Evolutionary conservation across 768 basidiomycete genomes (phyloP), one percentile per base, ranked within the genome.

Genomic region (Mrakia gelida): DNA sequence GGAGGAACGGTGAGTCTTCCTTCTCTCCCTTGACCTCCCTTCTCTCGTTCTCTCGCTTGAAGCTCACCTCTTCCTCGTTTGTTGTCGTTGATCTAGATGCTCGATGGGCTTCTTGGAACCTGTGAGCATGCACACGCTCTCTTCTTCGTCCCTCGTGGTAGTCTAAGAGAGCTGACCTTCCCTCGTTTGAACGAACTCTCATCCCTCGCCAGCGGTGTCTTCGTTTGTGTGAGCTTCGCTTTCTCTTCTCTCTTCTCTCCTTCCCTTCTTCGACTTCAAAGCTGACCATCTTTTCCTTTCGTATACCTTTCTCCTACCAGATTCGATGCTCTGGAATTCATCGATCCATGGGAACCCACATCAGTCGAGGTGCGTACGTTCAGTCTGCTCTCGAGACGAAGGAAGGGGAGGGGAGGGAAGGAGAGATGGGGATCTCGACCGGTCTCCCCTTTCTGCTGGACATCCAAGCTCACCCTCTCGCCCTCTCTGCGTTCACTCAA

Each of bases 331-430:
- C 95, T 21, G 96, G 96, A 41, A 92, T 98, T 77, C 96, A 99
- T 85, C 91, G 96, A 62, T 92, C 93, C 59, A 95, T 99, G 94
- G 96, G 96, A 79, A 98, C 96, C 0, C 96, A 99, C 85, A 97
- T 98, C 84, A 93, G 92, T 86, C 93, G 92, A 83, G 83, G 84
- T 84, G 11, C 68, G 45, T 63, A 10, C 38, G 3, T 8, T 23
- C n/a, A n/a, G n/a, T 73, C 43, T 52, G 21, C 34, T 28, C 30
- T 67, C 15, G 32, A 10, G 15, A 45, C 45, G 7, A 52, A 21
- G 49, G 18, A 52, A 7, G 26, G 67, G 7, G 11, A 26, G 26
- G 18, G 38, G 43, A 43, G 41, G 41, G 67, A 21, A 10, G 16
- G 34, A 34, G 67, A 68, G 67, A 70, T n/a, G 67, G 67, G 23